These are phyloP conservation scores for Coelastrella sp. DNA, from an alignment of 139 green algal species.

Conservation along the genomic window DNA sequence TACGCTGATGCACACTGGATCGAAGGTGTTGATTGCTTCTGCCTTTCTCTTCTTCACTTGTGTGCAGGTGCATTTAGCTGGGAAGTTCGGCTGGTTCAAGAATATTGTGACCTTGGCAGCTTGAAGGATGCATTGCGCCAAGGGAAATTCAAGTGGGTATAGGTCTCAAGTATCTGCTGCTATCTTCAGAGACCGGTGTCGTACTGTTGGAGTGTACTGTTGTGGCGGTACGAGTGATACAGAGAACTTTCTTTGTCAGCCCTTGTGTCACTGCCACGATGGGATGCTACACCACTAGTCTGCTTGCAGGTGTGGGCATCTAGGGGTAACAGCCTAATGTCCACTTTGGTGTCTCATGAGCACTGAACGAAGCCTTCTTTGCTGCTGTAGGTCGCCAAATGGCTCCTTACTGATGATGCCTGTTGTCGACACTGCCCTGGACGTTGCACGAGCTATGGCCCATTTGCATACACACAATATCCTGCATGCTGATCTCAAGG, in stretches of 20 bases:
- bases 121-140: constrained; percentile 53
- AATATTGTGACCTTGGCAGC: constrained; percentile 62
- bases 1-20: neutral
- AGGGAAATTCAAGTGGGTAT: neutral
- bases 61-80: constrained; percentile 8
- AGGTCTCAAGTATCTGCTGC: neutral
- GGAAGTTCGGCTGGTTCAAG: constrained; percentile 61
- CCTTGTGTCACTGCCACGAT: too few relatives aligned
- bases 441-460: constrained; percentile 61
- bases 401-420: neutral
- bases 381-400: neutral
- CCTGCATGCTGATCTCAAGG: constrained; percentile 66
- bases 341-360: too few relatives aligned
- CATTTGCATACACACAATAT: constrained; percentile 63
- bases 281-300: too few relatives aligned
- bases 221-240: too few relatives aligned
- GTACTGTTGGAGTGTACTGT: too few relatives aligned
- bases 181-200: too few relatives aligned
- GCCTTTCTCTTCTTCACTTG: neutral
- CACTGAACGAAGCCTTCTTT: too few relatives aligned
- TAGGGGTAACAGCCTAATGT: too few relatives aligned
- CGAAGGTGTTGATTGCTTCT: neutral
- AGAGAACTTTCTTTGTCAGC: too few relatives aligned
- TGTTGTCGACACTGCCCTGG: constrained; percentile 49
- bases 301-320: too few relatives aligned